Evolutionary conservation across 2,329 filamentous ascomycete genomes (phyloP).

Genomic region (Monosporascus sp.): DNA sequence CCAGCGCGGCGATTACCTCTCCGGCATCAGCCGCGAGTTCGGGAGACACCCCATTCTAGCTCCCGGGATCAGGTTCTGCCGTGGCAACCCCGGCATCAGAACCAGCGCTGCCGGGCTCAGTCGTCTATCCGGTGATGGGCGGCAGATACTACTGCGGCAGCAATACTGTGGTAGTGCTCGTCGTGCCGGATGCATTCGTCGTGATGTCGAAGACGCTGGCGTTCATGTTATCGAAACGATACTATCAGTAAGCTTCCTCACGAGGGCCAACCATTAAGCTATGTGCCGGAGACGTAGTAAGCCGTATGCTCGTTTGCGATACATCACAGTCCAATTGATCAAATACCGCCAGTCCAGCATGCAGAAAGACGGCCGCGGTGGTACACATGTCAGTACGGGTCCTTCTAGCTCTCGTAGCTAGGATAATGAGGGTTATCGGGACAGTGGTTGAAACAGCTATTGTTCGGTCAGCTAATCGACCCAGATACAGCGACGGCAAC

Average conservation of each 20-base stretch:
- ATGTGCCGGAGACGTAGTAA: neutral
- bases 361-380: neutral
- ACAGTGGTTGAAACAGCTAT: slow-evolving; percentile 60
- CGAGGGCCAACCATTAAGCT: neutral
- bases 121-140: neutral
- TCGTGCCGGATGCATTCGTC: slow-evolving; percentile 7
- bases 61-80: neutral
- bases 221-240: slow-evolving; percentile 14
- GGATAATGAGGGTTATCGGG: slow-evolving; percentile 35
- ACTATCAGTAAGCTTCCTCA: neutral
- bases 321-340: neutral
- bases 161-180: slow-evolving; percentile 1
- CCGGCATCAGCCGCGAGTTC: slow-evolving; percentile 5
- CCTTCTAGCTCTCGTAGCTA: slow-evolving; percentile 16
- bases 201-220: slow-evolving; percentile 21
- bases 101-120: neutral
- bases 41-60: neutral
- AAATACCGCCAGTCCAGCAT: neutral
- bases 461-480: neutral
- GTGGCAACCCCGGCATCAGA: neutral
- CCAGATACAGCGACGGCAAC: neutral
- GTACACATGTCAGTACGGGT: slow-evolving; percentile 22
- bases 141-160: neutral
- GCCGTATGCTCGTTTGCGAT: neutral
- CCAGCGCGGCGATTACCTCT: slow-evolving; percentile 19